Base-by-base conservation (phyloP, 1,284 basidiomycete species). In the Melampsora medusae region DNA sequence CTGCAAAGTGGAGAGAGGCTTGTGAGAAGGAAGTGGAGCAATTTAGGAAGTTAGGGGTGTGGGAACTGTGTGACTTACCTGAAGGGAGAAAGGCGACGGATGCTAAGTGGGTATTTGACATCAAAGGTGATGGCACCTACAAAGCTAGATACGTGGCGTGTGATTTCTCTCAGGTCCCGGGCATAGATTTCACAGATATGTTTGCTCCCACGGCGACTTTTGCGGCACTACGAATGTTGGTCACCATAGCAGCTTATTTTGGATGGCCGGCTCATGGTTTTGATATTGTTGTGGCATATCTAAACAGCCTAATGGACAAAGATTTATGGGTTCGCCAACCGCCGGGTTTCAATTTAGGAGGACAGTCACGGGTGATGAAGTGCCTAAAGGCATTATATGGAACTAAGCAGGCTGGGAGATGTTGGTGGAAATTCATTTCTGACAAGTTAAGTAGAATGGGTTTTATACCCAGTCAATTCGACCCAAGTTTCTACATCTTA, bases 91-190 rank as follows among this genome's bases (percentile, higher is more conserved):
- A n/a, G n/a, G 28, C 4, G 1, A n/a, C 56, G 2, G 67, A 28
- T 33, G 67, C n/a, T 4, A 12, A 56, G 9, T 69, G 68, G 68
- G 68, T 69, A 1, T 69, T 59, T 59, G 53, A 48, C n/a, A 25
- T 60, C 17, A 60, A 69, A 17, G 42, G n/a, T 2, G 31, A 31
- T 33, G 7, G 46, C 1, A 48, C 22, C 10, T 60, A 60, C 38
- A 69, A 69, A 22, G 68, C 68, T 5, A 31, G 68, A 16, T 69
- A 61, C 28, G 33, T 69, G 1, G 68, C 68, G 1, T 60, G 60
- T n/a, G 68, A 53, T 14, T 69, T 46, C 19, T 38, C 31, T 14
- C 68, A 69, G 17, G 9, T 14, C 6, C n/a, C 19, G 22, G 68
- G 56, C 0, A 35, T 35, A 1, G 56, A 62, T 16, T 62, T 62